Base-by-base conservation (phyloP, 2,329 filamentous ascomycete species). In the Aspergillus latus region DNA sequence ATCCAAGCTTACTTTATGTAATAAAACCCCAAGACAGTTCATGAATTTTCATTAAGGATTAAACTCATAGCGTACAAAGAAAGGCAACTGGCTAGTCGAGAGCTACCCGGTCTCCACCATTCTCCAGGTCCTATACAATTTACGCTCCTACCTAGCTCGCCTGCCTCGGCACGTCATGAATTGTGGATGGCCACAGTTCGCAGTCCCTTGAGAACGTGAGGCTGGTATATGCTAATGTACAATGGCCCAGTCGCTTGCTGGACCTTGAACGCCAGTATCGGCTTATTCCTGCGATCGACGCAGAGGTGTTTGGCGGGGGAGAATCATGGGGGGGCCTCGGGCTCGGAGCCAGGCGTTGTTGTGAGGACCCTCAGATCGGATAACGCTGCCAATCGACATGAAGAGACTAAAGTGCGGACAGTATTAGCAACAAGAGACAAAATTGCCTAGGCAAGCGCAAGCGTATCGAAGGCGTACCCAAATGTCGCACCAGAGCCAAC, bases 371-470 rank as follows among this genome's bases (percentile, higher is more conserved):
- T 99, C 94, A 58, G 91, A 92, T 71, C 94, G 89, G 69, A 99
- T 97, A 44, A 96, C 92, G 66, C 91, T 96, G 65, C 94, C 94
- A 66, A 99, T 96, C 56, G 90, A 93, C 94, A 99, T 99, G 83
- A 99, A 99, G 79, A 97, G 97, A 53, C 84, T 86, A 64, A 3
- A 29, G 13, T 1, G 26, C 28, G 8, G 34, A 56, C 54, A 16
- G 13, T 32, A 10, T 30, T 46, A 56, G 15, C 11, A 50, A 11
- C 16, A n/a, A 47, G 43, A 51, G 10, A 40, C 11, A n/a, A 51
- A 43, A 34, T 9, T 32, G 15, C 26, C 2, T 10, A 0, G 10
- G 15, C 40, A 47, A 8, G 28, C 49, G 26, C 13, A 29, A 34
- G 28, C 30, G 26, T n/a, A 45, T 16, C 26, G 16, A 49, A 51